A percentile compares a stretch with the other conserved stretches of the same genome.
These are phyloP conservation scores for Malus asiatica DNA, from an alignment of 306 rosid species.

Conservation along the genomic window DNA sequence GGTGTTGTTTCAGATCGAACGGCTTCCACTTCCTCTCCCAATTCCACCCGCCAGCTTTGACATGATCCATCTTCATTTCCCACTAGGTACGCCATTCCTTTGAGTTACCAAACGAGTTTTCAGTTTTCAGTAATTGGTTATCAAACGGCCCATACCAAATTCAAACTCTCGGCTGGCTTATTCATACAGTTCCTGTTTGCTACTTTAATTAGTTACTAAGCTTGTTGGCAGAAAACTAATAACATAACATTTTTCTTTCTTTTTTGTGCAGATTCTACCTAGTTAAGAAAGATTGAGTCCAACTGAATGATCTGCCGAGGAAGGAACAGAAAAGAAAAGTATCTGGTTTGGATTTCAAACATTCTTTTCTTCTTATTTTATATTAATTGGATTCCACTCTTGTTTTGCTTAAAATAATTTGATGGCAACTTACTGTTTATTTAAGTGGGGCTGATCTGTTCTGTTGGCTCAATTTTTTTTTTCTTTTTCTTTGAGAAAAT, in stretches of 20 bases:
- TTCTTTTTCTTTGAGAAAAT: neutral
- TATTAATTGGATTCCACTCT: constrained; percentile 8
- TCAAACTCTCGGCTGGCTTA: neutral
- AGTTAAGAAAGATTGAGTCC: constrained; percentile 4
- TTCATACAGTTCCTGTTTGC: neutral
- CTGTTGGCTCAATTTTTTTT: constrained; percentile 5
- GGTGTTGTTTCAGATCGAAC: constrained; percentile 38
- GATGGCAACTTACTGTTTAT: constrained; percentile 12
- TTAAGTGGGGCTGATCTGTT: constrained; percentile 9
- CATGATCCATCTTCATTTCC: neutral
- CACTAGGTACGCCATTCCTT: neutral
- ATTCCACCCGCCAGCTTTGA: constrained; percentile 39
- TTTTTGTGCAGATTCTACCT: constrained; percentile 9
- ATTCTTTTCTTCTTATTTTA: constrained; percentile 8
- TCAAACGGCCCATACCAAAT: neutral
- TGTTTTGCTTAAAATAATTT: constrained; percentile 17
- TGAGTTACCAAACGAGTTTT: neutral
- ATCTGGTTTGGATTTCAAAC: constrained; percentile 27
- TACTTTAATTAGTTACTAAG: neutral
- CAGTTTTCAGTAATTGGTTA: no score
- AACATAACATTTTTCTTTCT: neutral
- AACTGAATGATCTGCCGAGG: constrained; percentile 19
- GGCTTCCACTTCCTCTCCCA: constrained; percentile 48
- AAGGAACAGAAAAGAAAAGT: neutral
- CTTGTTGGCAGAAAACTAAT: neutral